Percentiles rank a stretch among this genome's conserved stretches.
Conservation (phyloP, 495 filamentous ascomycete genomes). For the Cercophora scortea region DNA sequence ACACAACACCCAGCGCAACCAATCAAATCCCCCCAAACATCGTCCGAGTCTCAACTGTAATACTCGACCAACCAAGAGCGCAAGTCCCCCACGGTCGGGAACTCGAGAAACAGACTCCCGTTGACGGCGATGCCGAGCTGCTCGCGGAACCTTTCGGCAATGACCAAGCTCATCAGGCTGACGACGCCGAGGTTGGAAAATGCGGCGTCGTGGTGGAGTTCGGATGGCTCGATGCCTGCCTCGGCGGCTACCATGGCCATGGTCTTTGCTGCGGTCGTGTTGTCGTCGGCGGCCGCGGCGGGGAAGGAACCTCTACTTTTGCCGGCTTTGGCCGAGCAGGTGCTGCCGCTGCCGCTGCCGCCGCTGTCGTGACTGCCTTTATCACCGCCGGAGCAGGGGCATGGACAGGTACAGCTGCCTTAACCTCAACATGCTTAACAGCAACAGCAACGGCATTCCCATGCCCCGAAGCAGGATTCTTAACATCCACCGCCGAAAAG, state of each 20-base stretch:
- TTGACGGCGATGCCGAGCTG: slow-evolving; percentile 36
- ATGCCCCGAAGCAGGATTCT: background rate
- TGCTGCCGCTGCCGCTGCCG: background rate
- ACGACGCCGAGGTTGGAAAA: slow-evolving; percentile 40
- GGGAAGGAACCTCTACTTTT: background rate
- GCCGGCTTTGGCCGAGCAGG: background rate
- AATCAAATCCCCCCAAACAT: background rate
- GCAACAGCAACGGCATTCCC: background rate
- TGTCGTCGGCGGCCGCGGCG: background rate
- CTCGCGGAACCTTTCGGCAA: slow-evolving; percentile 32
- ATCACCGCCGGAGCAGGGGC: background rate
- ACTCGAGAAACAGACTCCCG: slow-evolving; percentile 27
- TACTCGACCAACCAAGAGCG: slow-evolving; percentile 12
- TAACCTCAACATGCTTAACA: no score
- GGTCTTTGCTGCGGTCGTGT: slow-evolving; percentile 3
- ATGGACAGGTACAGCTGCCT: background rate
- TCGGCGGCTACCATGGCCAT: slow-evolving; percentile 5
- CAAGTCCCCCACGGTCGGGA: slow-evolving; percentile 8
- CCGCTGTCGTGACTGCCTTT: background rate
- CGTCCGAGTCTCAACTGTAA: background rate
- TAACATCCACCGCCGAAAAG: slow-evolving; percentile 28
- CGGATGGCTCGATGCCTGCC: slow-evolving; percentile 13
- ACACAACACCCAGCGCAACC: background rate
- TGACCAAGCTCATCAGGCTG: slow-evolving; percentile 37
- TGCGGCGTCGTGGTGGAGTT: slow-evolving; percentile 35